phyloP scores from a whole-genome alignment of 2,329 filamentous ascomycete species.

The Ophiostoma novo-ulmi region DNA sequence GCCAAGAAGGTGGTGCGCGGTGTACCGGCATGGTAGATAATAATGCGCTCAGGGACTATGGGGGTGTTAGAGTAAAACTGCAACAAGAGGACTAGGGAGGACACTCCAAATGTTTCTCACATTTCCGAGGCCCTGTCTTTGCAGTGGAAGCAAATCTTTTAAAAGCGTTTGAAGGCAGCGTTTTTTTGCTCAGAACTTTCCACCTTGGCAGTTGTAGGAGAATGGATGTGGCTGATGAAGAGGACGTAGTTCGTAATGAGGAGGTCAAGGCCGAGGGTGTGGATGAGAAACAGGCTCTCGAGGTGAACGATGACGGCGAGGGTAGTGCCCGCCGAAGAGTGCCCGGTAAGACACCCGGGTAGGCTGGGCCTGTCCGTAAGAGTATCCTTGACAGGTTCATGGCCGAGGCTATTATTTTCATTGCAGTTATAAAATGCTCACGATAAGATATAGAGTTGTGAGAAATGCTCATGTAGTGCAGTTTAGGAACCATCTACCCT shows the following conservation, averaged over 20 bases:
- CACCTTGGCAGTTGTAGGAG: not conserved
- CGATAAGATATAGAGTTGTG: not conserved
- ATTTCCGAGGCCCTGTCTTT: not conserved
- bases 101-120: not conserved
- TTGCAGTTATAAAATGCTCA: not conserved
- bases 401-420: not conserved
- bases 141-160: not conserved
- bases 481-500: not conserved
- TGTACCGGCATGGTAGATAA: conserved; percentile 72
- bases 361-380: not conserved
- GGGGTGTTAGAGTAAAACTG: not conserved
- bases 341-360: not conserved
- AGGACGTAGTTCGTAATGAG: not conserved
- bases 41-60: conserved; percentile 47
- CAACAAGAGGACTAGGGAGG: no score
- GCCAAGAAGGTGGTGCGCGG: conserved; percentile 62
- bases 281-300: not conserved
- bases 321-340: not conserved
- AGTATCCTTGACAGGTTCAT: not conserved
- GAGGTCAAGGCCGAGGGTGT: not conserved
- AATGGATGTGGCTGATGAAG: not conserved
- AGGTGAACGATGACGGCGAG: not conserved
- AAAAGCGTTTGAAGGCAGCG: no score
- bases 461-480: not conserved
- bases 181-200: not conserved